Evolutionary conservation across 2,329 filamentous ascomycete species (phyloP), one percentile per base, ranked within the genome.

Genomic region (Fusarium domesticum): DNA sequence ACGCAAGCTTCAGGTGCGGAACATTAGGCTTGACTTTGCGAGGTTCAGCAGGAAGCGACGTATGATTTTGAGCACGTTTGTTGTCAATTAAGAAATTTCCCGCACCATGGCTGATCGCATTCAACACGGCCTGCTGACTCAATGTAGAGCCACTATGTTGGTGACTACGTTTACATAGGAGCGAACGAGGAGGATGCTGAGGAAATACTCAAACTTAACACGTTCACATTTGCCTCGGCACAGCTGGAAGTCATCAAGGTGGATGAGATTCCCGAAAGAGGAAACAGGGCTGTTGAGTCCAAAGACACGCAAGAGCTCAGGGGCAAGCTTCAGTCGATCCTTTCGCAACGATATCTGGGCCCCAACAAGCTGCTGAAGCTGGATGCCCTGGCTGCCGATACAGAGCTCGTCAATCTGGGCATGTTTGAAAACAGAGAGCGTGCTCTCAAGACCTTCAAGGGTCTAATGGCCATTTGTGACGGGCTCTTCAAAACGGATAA

Each of bases 371-470:
- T 96, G 1, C 77, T 97, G 31, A 83, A 95, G 61, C 80, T 98
- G 8, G 90, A 89, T n/a, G 74, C 78, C 1, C 79, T 97, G 8
- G 84, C 80, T 23, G 73, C 78, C 37, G 92, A 97, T 58, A 70
- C 81, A 2, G 80, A 84, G 45, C 77, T 97, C 5, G 74, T 83
- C 42, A 74, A 78, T 33, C 83, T 90, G 67, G 87, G 87, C 30
- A 86, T 92, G 59, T 90, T 95, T 63, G 78, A 82, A 50, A 81
- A 73, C 47, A 80, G 78, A 46, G 81, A 84, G 4, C 84, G 83
- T 1, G 83, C 87, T 35, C 80, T 86, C 51, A 98, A 96, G 65
- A 87, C 96, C 50, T 96, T 97, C 70, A 88, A 87, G 40, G 92
- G 88, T 2, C 75, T 97, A 50, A 95, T 97, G 87, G 83, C 81